A percentile compares a stretch with the other conserved stretches of the same genome.
phyloP scores from a whole-genome alignment of 805 yeast genomes.

The Ogataea pini region DNA sequence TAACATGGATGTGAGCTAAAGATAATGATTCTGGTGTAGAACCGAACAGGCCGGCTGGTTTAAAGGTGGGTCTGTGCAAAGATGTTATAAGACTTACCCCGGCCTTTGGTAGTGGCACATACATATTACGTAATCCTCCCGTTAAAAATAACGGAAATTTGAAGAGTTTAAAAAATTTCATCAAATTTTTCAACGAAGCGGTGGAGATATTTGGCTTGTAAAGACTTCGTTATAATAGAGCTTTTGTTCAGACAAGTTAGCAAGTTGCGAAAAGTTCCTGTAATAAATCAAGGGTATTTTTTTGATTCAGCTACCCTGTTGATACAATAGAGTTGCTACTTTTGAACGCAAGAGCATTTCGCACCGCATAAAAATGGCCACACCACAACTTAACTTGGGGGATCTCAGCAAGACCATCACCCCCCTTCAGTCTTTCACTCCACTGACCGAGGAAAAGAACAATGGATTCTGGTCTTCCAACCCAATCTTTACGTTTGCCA shows the following conservation, averaged over 20 bases:
- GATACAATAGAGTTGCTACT: constrained; percentile 4
- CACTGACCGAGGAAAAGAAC: constrained; percentile 49
- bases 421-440: constrained; percentile 58
- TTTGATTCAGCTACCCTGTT: neutral
- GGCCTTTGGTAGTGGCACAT: constrained; percentile 7
- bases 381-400: constrained; percentile 44
- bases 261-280: constrained; percentile 8
- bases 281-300: constrained; percentile 2
- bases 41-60: neutral
- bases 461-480: constrained; percentile 75
- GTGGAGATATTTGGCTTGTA: neutral
- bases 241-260: neutral
- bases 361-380: constrained; percentile 28
- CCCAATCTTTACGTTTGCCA: constrained; percentile 77
- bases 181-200: constrained; percentile 14
- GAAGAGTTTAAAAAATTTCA: constrained; percentile 9
- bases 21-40: neutral
- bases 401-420: constrained; percentile 60
- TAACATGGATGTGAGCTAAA: neutral
- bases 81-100: constrained; percentile 5
- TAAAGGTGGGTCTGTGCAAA: neutral
- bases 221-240: neutral
- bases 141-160: constrained; percentile 1
- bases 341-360: neutral
- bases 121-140: constrained; percentile 2